phyloP scores from a whole-genome alignment of 1,284 basidiomycete genomes.

The Erythrobasidium hasegawianum region DNA sequence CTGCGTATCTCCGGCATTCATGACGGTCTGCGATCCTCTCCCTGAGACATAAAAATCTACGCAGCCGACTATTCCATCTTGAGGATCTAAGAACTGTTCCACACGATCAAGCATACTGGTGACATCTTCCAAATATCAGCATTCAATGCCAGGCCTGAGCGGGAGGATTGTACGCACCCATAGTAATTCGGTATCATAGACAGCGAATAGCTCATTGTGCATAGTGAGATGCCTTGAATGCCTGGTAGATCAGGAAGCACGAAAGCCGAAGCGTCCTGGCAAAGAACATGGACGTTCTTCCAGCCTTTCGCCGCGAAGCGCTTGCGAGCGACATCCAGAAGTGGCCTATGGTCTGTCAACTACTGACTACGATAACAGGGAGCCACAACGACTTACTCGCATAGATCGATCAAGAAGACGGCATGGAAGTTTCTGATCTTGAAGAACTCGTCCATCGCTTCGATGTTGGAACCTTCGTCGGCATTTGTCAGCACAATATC shows the following conservation, averaged over 20 bases:
- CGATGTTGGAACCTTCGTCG: slow-evolving; percentile 63
- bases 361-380: slow-evolving; percentile 53
- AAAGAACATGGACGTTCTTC: slow-evolving; percentile 69
- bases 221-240: slow-evolving; percentile 59
- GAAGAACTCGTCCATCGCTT: slow-evolving; percentile 71
- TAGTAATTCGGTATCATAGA: slow-evolving; percentile 38
- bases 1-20: slow-evolving; percentile 57
- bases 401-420: slow-evolving; percentile 59
- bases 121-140: not conserved
- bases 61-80: slow-evolving; percentile 65
- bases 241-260: slow-evolving; percentile 57
- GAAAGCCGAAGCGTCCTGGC: slow-evolving; percentile 71
- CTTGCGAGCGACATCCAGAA: slow-evolving; percentile 66
- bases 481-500: slow-evolving; percentile 61
- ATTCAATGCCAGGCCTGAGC: no score
- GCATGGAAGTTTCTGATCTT: slow-evolving; percentile 64
- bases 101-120: slow-evolving; percentile 63
- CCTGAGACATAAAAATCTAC: slow-evolving; percentile 77
- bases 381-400: slow-evolving; percentile 20
- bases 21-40: slow-evolving; percentile 61
- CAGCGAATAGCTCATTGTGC: slow-evolving; percentile 68
- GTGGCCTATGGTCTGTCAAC: slow-evolving; percentile 61
- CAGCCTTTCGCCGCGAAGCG: slow-evolving; percentile 67
- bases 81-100: slow-evolving; percentile 64
- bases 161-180: slow-evolving; percentile 7